Base-by-base conservation (phyloP, 148 eudicot species). In the Polygonum aviculare region DNA sequence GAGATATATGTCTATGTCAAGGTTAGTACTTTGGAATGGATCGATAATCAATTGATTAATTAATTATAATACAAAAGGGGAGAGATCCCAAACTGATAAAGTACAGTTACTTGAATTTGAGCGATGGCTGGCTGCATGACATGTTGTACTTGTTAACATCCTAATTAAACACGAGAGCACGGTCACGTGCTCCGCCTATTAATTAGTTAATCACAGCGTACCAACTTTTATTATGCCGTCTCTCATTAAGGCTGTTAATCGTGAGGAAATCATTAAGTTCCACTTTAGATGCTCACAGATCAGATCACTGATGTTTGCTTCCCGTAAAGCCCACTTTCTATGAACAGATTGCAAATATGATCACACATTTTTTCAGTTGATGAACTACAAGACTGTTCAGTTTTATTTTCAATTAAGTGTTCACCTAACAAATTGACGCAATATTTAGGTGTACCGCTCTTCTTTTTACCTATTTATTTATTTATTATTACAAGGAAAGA, bases 311-410 rank as follows among this genome's bases (percentile, higher is more conserved):
- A 26, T 57, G 63, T 57, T 57, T 57, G 31, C 12, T 57, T 51
- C 63, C 63, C 63, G 11, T 57, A 57, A 57, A 21, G 12, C 63
- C 63, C 63, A 57, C 63, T 57, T 57, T 57, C 63, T 22, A 57
- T 57, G 22, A 57, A 19, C 63, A 21, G 31, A 26, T 26, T 26
- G 63, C 19, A 57, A 57, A 57, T 57, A 57, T 10, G 33, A 57
- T 22, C 63, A 21, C 21, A n/a, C 63, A 8, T 19, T 2, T 57
- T 55, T 54, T 4, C 6, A 44, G 9, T 7, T 0, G 9, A 44
- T 6, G 9, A 26, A 26, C 31, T 26, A 26, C 31, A 26, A 26
- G 31, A 26, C 31, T 26, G 31, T 26, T 26, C 0, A 26, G 31
- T 0, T 26, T 26, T 26, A 26, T 26, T 26, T 26, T 26, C 1